Evolutionary conservation across 179 eudicot species (phyloP), one percentile per base, ranked within the genome.

Genomic region (Nepenthes alata): DNA sequence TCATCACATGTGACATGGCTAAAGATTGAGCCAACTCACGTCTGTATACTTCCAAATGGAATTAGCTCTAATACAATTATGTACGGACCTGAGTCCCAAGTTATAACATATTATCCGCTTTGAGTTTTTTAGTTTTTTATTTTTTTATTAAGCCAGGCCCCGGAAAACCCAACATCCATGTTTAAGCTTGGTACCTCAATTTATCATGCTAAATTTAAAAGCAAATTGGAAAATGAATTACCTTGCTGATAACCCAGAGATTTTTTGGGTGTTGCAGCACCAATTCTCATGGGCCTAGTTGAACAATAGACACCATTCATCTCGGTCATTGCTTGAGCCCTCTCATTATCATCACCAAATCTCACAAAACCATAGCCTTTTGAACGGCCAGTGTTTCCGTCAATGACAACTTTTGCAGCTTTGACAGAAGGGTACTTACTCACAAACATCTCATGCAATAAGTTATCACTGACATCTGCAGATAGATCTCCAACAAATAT

Each of bases 321-420:
- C 57, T 93, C 96, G 67, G 79, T 77, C 96, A 93, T 86, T 7
- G 98, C 98, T 66, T 80, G 86, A 34, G 90, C 67, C 77, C 93
- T 86, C 74, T 93, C 98, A 63, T 34, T 71, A 60, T 93, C 98
- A 76, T 93, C 98, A n/a, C 97, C 98, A 78, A 93, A 93, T 63
- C 98, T 86, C 11, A 93, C 98, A 77, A 93, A 93, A 35, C 98
- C 98, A 65, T 91, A 91, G 6, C 98, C 98, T 69, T 89, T 91
- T 15, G 98, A 91, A 9, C 96, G 84, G 51, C 98, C 96, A 57
- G 96, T 85, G 65, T 83, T 93, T 59, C 82, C 89, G 74, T 93
- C 96, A 53, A 86, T 85, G 61, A 93, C 96, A 72, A 93, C 98
- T 73, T 93, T 93, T 60, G 95, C 98, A 74, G 90, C 95, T 78